Conservation (phyloP, 257 asterid species). For the Eustoma russellianum region DNA sequence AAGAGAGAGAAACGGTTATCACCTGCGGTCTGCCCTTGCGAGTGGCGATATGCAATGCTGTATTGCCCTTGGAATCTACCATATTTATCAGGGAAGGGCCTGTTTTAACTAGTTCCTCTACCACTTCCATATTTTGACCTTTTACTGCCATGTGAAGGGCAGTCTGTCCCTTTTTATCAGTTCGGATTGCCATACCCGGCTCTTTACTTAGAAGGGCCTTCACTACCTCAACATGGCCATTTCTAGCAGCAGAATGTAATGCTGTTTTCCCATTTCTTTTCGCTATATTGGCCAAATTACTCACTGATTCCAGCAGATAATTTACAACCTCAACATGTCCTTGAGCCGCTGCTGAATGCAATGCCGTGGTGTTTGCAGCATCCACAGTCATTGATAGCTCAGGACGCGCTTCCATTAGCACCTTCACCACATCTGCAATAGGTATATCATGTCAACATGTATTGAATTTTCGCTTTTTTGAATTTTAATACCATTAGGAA, state of each 20-base stretch:
- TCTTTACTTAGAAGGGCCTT: slow-evolving; percentile 55
- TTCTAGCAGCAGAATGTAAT: slow-evolving; percentile 65
- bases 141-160: slow-evolving; percentile 87
- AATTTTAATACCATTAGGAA: not conserved
- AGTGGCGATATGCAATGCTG: slow-evolving; percentile 60
- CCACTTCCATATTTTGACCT: slow-evolving; percentile 40
- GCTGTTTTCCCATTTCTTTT: slow-evolving; percentile 70
- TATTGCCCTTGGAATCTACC: slow-evolving; percentile 58
- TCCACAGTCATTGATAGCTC: slow-evolving; percentile 60
- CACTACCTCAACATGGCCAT: slow-evolving; percentile 54
- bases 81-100: slow-evolving; percentile 30
- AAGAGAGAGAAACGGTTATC: not conserved
- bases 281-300: slow-evolving; percentile 52
- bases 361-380: slow-evolving; percentile 58
- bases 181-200: slow-evolving; percentile 42
- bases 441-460: not conserved
- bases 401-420: slow-evolving; percentile 50
- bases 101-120: slow-evolving; percentile 38
- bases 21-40: slow-evolving; percentile 63
- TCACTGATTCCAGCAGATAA: slow-evolving; percentile 50
- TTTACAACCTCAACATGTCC: slow-evolving; percentile 55
- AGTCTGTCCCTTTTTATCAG: slow-evolving; percentile 73
- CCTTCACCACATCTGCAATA: slow-evolving; percentile 48
- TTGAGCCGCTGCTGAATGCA: slow-evolving; percentile 65
- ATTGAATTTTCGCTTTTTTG: no score